Base-by-base conservation (phyloP, 768 basidiomycete species). In the Boletus reticulatus region DNA sequence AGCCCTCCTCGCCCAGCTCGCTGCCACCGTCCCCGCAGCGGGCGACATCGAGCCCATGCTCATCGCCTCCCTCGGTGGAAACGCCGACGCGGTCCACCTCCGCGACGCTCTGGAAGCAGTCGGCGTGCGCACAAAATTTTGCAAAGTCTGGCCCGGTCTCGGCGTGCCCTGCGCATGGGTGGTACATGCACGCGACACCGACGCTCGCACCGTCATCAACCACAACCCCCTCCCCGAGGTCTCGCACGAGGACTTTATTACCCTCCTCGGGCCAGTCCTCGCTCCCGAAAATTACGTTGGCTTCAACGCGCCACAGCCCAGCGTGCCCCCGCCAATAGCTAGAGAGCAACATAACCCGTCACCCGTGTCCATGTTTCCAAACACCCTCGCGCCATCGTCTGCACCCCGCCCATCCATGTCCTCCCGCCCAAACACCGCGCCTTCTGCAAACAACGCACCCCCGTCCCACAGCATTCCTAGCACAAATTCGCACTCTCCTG, bases 201-300 rank as follows among this genome's bases (percentile, higher is more conserved):
- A 81, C 64, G 72, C 80, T 10, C 81, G 83, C 39, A 86, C 89
- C 13, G 84, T 92, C 48, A 83, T 92, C 61, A 91, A 94, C 70
- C 89, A 94, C 72, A 93, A 93, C 61, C 90, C 92, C 3, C 77
- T 94, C 9, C 92, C 89, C 0, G 92, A 93, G 59, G 83, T 92
- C 58, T 88, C 89, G 0, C 91, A 93, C 60, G 91, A 92, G 58
- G 91, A 94, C 63, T 92, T 93, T 62, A 84, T 94, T 39, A 80
- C 85, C 4, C 73, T 89, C 44, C 76, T 92, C 1, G 89, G 90
- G 0, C 91, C 91, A n/a, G 68, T 92, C 22, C 81, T 93, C 20
- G 88, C 85, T 0, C 89, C 90, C 11, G 90, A 92, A 68, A 92
- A 92, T 66, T 92, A 86, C 52, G 62, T 72, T n/a, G 72, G 46